phyloP scores from a whole-genome alignment of 2,329 filamentous ascomycete species.

The Cryphonectria japonica region DNA sequence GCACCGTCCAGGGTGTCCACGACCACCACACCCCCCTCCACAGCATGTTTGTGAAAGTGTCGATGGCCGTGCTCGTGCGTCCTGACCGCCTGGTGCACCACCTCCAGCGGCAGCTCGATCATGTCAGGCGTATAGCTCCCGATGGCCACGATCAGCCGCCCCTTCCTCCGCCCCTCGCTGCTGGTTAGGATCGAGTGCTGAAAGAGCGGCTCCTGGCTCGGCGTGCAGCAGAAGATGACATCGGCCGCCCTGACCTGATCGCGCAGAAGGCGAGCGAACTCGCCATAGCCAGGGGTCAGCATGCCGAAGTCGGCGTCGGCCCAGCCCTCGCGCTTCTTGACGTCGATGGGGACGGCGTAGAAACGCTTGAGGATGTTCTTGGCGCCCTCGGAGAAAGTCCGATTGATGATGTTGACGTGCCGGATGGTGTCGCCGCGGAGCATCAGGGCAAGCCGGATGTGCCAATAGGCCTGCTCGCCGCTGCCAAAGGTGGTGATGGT shows the following conservation, averaged over 20 bases:
- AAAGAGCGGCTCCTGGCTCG: constrained; percentile 75
- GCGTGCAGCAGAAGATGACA: constrained; percentile 88
- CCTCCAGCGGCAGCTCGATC: constrained; percentile 79
- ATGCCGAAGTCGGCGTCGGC: constrained; percentile 67
- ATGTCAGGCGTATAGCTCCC: constrained; percentile 73
- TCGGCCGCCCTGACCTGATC: constrained; percentile 74
- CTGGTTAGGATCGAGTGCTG: constrained; percentile 73
- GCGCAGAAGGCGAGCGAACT: constrained; percentile 67
- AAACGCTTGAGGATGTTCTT: constrained; percentile 55
- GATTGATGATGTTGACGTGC: constrained; percentile 82
- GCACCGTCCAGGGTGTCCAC: constrained; percentile 81
- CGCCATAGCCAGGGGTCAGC: constrained; percentile 72
- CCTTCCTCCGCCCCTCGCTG: constrained; percentile 69
- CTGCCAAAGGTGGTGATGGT: constrained; percentile 84
- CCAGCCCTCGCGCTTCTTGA: constrained; percentile 65
- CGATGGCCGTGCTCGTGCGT: constrained; percentile 49
- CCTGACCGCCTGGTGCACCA: constrained; percentile 67
- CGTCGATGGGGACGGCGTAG: constrained; percentile 44
- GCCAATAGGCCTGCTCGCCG: constrained; percentile 93
- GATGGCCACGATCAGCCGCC: constrained; percentile 72
- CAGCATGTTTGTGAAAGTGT: constrained; percentile 69
- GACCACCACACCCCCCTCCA: constrained; percentile 67
- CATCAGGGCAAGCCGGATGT: constrained; percentile 81
- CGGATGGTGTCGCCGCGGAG: constrained; percentile 72
- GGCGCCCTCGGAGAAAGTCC: constrained; percentile 65